Evolutionary conservation across 768 basidiomycete species (phyloP).

Genomic region (Boletus reticuloceps): DNA sequence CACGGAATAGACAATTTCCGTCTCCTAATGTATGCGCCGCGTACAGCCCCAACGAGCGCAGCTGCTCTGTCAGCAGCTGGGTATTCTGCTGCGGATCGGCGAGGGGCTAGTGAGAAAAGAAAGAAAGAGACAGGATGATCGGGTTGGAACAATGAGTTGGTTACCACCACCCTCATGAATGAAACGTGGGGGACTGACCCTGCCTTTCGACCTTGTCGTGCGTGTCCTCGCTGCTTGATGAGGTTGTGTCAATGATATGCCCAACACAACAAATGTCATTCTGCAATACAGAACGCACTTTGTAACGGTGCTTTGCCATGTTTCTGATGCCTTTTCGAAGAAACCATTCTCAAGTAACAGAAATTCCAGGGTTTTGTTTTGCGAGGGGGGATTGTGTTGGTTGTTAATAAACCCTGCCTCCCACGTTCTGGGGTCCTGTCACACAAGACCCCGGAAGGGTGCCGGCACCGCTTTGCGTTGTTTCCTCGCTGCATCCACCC

Average conservation of each 20-base stretch:
- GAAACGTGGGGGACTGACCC: conserved; percentile 40
- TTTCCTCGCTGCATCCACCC: conserved; percentile 23
- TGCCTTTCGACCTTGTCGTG: conserved; percentile 58
- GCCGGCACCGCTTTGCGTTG: conserved; percentile 15
- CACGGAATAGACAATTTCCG: conserved; percentile 93
- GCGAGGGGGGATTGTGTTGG: conserved; percentile 35
- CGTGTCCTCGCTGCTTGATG: conserved; percentile 48
- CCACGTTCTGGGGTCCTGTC: conserved; percentile 34
- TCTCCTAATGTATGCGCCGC: conserved; percentile 86
- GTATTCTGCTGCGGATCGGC: conserved; percentile 65
- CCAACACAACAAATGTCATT: conserved; percentile 23
- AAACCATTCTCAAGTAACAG: conserved; percentile 39
- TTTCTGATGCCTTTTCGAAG: conserved; percentile 40
- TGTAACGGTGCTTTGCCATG: conserved; percentile 35
- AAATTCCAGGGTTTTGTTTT: conserved; percentile 25
- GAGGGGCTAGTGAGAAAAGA: conserved; percentile 33
- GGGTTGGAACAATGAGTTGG: conserved; percentile 16
- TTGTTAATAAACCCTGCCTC: conserved; percentile 33
- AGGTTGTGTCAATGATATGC: conserved; percentile 24
- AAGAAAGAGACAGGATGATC: conserved; percentile 8
- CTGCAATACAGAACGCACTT: conserved; percentile 37
- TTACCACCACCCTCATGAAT: conserved; percentile 14
- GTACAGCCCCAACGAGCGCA: conserved; percentile 77
- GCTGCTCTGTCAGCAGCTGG: conserved; percentile 65
- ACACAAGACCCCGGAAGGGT: conserved; percentile 25